Evolutionary conservation across 2,329 filamentous ascomycete genomes (phyloP).

Genomic region (Penicillium vulpinum): DNA sequence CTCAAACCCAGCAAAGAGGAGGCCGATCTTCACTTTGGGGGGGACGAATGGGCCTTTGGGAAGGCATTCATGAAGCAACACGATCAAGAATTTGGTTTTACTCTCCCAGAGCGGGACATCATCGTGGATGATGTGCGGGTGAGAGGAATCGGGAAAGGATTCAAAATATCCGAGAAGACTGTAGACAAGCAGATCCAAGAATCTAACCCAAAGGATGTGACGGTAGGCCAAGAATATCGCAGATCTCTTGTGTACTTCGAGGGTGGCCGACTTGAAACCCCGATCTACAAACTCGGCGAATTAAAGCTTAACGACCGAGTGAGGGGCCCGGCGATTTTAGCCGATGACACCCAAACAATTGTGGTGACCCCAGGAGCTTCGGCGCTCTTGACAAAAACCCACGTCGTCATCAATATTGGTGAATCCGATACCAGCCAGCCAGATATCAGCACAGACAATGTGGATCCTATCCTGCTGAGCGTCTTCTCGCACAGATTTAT

Average conservation of each 20-base stretch:
- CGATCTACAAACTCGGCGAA: constrained; percentile 78
- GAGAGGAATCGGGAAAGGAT: constrained; percentile 85
- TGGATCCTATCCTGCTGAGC: constrained; percentile 74
- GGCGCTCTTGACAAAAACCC: constrained; percentile 39
- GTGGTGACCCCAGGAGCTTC: constrained; percentile 41
- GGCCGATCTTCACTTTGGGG: constrained; percentile 53
- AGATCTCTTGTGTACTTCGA: constrained; percentile 78
- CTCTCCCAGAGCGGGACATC: constrained; percentile 78
- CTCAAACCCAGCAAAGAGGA: constrained; percentile 24
- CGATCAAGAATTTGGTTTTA: constrained; percentile 91
- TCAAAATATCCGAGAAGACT: constrained; percentile 70
- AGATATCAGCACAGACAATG: constrained; percentile 50
- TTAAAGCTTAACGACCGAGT: constrained; percentile 71
- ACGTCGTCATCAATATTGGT: constrained; percentile 41
- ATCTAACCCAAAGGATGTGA: constrained; percentile 46
- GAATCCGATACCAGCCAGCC: constrained; percentile 27
- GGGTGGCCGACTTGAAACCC: constrained; percentile 72
- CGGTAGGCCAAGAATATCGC: constrained; percentile 61
- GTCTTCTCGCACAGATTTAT: constrained; percentile 83
- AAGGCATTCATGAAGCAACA: constrained; percentile 84
- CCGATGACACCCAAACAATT: constrained; percentile 58
- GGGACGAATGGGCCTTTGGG: constrained; percentile 77
- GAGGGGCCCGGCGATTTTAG: constrained; percentile 79
- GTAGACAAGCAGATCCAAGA: constrained; percentile 59
- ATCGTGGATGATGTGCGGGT: constrained; percentile 89